A percentile compares a stretch with the other conserved stretches of the same genome.
These are phyloP conservation scores for Fusarium sulawesiense DNA, from an alignment of 2,329 filamentous ascomycete species.

Conservation along the genomic window DNA sequence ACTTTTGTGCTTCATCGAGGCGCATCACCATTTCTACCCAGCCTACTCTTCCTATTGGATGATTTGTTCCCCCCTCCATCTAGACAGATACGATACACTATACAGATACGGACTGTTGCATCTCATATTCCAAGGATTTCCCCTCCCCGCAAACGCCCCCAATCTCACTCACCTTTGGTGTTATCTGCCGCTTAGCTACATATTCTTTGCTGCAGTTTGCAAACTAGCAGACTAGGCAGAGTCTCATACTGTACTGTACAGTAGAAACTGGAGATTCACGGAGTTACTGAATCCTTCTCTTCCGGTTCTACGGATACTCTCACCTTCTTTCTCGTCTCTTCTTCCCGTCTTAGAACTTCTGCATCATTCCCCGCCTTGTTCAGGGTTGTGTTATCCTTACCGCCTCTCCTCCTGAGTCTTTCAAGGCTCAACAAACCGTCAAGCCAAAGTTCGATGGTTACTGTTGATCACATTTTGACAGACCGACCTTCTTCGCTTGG, in stretches of 20 bases:
- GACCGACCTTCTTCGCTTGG: constrained; percentile 30
- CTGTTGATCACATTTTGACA: constrained; percentile 18
- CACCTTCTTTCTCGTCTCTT: constrained; percentile 3
- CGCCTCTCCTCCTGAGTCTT: constrained; percentile 2
- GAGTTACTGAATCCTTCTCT: neutral
- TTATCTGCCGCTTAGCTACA: constrained; percentile 21
- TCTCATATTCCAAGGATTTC: constrained; percentile 25
- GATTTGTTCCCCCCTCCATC: constrained; percentile 8
- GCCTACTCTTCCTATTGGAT: constrained; percentile 23
- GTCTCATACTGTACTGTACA: too few relatives aligned
- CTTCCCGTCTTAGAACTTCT: constrained; percentile 1
- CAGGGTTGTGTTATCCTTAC: neutral
- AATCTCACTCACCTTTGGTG: constrained; percentile 38
- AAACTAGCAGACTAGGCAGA: neutral
- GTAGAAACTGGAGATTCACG: neutral
- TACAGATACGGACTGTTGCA: constrained; percentile 34
- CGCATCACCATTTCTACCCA: constrained; percentile 18
- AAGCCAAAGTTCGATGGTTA: neutral
- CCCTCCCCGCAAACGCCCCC: constrained; percentile 30
- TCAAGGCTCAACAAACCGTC: constrained; percentile 10
- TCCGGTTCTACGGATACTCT: neutral
- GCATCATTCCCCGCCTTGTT: neutral
- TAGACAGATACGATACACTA: constrained; percentile 10
- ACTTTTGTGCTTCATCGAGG: constrained; percentile 20
- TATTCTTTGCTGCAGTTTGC: constrained; percentile 5